Evolutionary conservation across 768 basidiomycete species (phyloP).

Genomic region (Suillus decipiens): DNA sequence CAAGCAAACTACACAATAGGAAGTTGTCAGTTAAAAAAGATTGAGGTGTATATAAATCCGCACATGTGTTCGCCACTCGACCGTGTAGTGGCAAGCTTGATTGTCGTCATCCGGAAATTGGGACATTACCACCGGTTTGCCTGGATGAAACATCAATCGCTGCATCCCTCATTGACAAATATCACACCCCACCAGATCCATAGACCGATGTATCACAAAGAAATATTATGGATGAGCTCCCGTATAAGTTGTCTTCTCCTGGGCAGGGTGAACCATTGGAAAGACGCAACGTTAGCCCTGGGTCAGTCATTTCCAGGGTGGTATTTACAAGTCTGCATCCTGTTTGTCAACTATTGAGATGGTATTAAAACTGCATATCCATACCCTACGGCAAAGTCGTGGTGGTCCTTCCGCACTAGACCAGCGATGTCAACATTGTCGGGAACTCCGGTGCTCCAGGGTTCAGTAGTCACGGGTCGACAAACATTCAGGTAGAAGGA

Average conservation of each 20-base stretch:
- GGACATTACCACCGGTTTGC: conserved; percentile 57
- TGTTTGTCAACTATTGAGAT: background rate
- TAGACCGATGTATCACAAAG: conserved; percentile 71
- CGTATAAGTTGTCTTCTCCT: conserved; percentile 41
- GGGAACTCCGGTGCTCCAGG: conserved; percentile 58
- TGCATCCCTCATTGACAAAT: background rate
- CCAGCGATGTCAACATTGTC: conserved; percentile 58
- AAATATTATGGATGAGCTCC: conserved; percentile 73
- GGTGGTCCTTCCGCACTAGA: conserved; percentile 58
- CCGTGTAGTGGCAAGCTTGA: conserved; percentile 70
- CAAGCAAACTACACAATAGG: conserved; percentile 60
- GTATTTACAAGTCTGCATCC: conserved; percentile 48
- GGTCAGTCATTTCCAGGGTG: conserved; percentile 55
- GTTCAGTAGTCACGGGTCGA: conserved; percentile 52
- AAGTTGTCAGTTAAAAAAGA: background rate
- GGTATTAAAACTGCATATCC: conserved; percentile 10
- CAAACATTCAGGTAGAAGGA: conserved; percentile 66
- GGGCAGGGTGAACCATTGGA: conserved; percentile 67
- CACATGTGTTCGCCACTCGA: conserved; percentile 87
- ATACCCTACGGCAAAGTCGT: conserved; percentile 76
- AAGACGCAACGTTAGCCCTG: conserved; percentile 56
- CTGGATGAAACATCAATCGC: conserved; percentile 23
- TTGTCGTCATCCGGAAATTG: conserved; percentile 66
- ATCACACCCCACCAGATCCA: conserved; percentile 42
- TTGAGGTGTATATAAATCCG: conserved; percentile 21